These are phyloP conservation scores for Syncephalastrum monosporum DNA, from an alignment of 371 early-diverging fungal genomes.

Conservation along the genomic window DNA sequence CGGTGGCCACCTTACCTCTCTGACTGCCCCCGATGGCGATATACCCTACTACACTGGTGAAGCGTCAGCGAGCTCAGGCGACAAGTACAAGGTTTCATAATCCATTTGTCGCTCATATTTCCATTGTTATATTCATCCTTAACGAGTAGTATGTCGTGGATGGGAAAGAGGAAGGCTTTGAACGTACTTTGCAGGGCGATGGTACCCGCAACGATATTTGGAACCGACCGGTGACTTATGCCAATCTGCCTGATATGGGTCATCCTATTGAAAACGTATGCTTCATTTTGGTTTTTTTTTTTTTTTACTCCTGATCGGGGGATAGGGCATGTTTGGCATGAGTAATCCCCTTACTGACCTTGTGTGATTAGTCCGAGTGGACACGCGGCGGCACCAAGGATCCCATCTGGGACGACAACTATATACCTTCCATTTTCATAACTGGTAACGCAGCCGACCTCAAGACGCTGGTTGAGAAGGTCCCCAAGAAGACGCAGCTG, in stretches of 20 bases:
- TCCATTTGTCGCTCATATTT: background rate
- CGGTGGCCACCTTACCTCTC: slow-evolving; percentile 34
- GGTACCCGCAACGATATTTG: slow-evolving; percentile 49
- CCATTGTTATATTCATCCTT: background rate
- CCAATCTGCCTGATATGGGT: slow-evolving; percentile 51
- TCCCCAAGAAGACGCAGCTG: slow-evolving; percentile 16
- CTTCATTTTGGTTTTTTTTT: slow-evolving; percentile 4
- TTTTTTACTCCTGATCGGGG: slow-evolving; percentile 7
- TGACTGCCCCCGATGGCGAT: slow-evolving; percentile 42
- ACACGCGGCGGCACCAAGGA: slow-evolving; percentile 39
- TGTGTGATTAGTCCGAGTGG: slow-evolving; percentile 46
- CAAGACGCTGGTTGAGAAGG: slow-evolving; percentile 27
- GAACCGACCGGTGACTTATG: slow-evolving; percentile 52
- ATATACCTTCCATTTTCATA: slow-evolving; percentile 50
- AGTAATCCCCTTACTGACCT: background rate
- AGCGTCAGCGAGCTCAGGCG: slow-evolving; percentile 34
- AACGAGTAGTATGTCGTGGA: slow-evolving; percentile 40
- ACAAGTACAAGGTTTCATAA: slow-evolving; percentile 39
- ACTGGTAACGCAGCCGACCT: slow-evolving; percentile 29
- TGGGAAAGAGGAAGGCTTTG: slow-evolving; percentile 45
- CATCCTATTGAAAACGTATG: slow-evolving; percentile 37
- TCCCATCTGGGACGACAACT: slow-evolving; percentile 51
- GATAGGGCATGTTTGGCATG: slow-evolving; percentile 10
- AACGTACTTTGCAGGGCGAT: slow-evolving; percentile 36
- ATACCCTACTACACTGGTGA: slow-evolving; percentile 46